These are phyloP conservation scores for Aspergillus tubingensis DNA, from an alignment of 2,329 filamentous ascomycete genomes.

Conservation along the genomic window DNA sequence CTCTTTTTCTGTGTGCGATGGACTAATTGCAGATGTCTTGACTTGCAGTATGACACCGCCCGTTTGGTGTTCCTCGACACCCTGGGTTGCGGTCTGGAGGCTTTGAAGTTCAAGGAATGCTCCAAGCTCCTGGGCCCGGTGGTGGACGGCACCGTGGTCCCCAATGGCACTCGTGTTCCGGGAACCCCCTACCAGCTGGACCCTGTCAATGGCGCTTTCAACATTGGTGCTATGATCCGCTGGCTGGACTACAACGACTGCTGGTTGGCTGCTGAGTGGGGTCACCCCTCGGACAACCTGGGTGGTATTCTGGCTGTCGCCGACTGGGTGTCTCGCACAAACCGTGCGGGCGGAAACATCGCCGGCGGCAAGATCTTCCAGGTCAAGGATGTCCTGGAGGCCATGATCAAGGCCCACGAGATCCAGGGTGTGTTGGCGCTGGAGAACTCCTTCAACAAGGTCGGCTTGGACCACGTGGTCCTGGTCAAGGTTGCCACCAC, in stretches of 20 bases:
- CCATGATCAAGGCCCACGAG: slow-evolving; percentile 98
- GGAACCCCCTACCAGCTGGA: slow-evolving; percentile 94
- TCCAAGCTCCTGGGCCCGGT: slow-evolving; percentile 89
- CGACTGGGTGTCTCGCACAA: slow-evolving; percentile 96
- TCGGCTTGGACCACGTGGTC: slow-evolving; percentile 95
- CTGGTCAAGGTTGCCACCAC: slow-evolving; percentile 96
- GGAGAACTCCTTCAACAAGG: slow-evolving; percentile 98
- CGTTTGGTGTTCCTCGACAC: slow-evolving; percentile 97
- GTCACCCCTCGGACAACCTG: slow-evolving; percentile 96
- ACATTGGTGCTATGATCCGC: slow-evolving; percentile 97
- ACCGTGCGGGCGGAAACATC: slow-evolving; percentile 76
- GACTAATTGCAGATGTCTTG: not conserved
- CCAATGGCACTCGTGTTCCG: slow-evolving; percentile 86
- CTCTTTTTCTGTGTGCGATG: not conserved
- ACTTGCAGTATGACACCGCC: slow-evolving; percentile 75
- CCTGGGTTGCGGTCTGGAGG: slow-evolving; percentile 93
- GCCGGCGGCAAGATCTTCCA: slow-evolving; percentile 78
- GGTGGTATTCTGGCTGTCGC: slow-evolving; percentile 95
- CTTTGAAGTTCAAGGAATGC: slow-evolving; percentile 93
- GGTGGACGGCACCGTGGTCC: slow-evolving; percentile 85
- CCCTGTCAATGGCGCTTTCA: slow-evolving; percentile 94
- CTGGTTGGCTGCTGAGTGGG: slow-evolving; percentile 99
- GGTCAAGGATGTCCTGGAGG: slow-evolving; percentile 87
- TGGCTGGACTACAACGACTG: slow-evolving; percentile 99
- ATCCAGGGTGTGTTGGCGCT: slow-evolving; percentile 96